Percentiles rank a stretch among this genome's conserved stretches.
Evolutionary conservation across 2,329 filamentous ascomycete genomes (phyloP).

Genomic region (Fusarium xylarioides): DNA sequence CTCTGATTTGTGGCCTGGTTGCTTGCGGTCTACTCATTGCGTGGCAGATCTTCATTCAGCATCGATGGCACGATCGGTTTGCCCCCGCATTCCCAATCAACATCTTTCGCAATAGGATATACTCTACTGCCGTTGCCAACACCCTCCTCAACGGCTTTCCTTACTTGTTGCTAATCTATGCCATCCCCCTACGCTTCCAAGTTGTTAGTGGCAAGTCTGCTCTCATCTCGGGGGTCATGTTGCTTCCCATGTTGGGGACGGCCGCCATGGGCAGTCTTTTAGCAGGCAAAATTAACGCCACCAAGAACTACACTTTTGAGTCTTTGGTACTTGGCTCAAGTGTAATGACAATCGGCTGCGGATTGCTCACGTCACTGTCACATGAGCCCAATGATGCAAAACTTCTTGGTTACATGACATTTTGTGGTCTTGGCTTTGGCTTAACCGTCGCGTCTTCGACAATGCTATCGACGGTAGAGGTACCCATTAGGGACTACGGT

Average conservation of each 20-base stretch:
- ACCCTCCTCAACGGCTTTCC: conserved; percentile 61
- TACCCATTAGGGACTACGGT: conserved; percentile 58
- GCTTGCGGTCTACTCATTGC: conserved; percentile 42
- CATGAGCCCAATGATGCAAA: conserved; percentile 52
- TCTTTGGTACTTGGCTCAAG: conserved; percentile 53
- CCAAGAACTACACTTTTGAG: conserved; percentile 54
- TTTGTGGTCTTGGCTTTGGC: conserved; percentile 64
- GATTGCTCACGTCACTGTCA: conserved; percentile 53
- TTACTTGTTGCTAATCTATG: conserved; percentile 59
- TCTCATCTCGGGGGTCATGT: conserved; percentile 59
- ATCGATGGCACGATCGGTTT: conserved; percentile 42
- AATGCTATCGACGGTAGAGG: conserved; percentile 54
- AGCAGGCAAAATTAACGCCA: conserved; percentile 54
- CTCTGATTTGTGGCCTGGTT: conserved; percentile 42
- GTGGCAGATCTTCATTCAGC: conserved; percentile 44
- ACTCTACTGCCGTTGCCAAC: conserved; percentile 53
- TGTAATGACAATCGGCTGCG: conserved; percentile 58
- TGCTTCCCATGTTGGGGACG: conserved; percentile 62
- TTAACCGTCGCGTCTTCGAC: conserved; percentile 58
- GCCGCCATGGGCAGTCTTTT: conserved; percentile 56
- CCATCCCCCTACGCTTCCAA: conserved; percentile 60
- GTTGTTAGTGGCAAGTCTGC: conserved; percentile 58
- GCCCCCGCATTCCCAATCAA: conserved; percentile 57
- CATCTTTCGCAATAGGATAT: conserved; percentile 58
- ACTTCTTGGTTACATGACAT: conserved; percentile 58